Base-by-base conservation (phyloP, 805 yeast species). In the Cyberlindnera galapagoensis region DNA sequence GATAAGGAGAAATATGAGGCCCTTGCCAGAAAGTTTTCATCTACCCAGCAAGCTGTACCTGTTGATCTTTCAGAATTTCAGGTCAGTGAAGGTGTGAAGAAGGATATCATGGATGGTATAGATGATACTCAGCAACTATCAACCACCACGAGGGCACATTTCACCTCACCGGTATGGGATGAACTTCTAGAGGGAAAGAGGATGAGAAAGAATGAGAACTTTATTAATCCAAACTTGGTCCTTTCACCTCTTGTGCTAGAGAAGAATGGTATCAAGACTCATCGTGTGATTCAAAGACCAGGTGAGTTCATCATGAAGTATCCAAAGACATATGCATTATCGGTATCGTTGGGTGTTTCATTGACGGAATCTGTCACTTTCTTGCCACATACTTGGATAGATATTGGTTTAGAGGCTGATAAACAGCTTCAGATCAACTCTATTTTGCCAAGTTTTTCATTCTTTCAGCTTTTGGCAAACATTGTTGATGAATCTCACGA, bases 231-330 rank as follows among this genome's bases (percentile, higher is more conserved):
- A 24, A 75, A 74, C 34, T 42, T 63, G 11, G 52, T 73, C 31
- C 51, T 79, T 5, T 60, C 76, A 0, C 81, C 84, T 1, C 56
- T 61, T 8, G 42, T 60, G 18, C 51, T 80, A n/a, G 38, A 43
- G n/a, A 54, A 59, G 14, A 44, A 65, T 20, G 79, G 76, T 0
- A 76, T 80, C 13, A 56, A 49, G 5, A 69, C 62, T 17, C 57
- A 62, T 26, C 64, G 69, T 6, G 56, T 71, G 0, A 49, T 64
- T n/a, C 88, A 80, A 49, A 62, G 60, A 23, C 75, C 79, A 0
- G 83, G 84, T 1, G 82, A 80, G 21, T 63, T 66, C 34, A 56
- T 81, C 6, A 58, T 79, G 36, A 74, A 68, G 35, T 75, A 58
- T 41, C 86, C 88, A 0, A 62, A 64, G 34, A 47, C 71, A 1